These are phyloP conservation scores for Flaveria robusta DNA, from an alignment of 129 eudicot species.

Conservation along the genomic window DNA sequence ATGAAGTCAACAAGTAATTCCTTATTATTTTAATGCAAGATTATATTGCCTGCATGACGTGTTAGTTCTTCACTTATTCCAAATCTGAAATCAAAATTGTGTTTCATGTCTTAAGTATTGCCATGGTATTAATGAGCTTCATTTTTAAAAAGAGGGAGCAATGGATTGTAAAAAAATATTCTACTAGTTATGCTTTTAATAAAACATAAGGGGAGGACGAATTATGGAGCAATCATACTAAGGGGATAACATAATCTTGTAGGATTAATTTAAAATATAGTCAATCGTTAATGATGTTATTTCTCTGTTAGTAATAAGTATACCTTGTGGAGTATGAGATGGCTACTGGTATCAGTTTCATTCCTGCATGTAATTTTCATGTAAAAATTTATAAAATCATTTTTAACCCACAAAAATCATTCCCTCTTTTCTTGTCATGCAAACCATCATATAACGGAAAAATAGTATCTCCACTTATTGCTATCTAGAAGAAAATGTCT, in stretches of 20 bases:
- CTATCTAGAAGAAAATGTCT: not conserved
- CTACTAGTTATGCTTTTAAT: not conserved
- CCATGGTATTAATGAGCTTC: not conserved
- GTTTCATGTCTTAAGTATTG: not conserved
- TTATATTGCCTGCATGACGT: not conserved
- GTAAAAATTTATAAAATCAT: not conserved
- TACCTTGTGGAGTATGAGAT: not conserved
- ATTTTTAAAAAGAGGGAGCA: slow-evolving; percentile 9
- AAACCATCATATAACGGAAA: not conserved
- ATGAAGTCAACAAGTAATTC: not conserved
- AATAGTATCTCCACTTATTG: not conserved
- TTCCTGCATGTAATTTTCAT: slow-evolving; percentile 3
- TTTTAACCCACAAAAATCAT: not conserved
- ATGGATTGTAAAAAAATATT: not conserved
- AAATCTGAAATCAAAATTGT: not conserved
- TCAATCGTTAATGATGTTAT: not conserved
- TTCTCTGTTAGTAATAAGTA: not conserved
- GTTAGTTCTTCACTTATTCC: not conserved
- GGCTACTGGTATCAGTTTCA: not conserved
- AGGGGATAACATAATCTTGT: not conserved
- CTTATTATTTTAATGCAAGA: not conserved
- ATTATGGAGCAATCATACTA: not conserved
- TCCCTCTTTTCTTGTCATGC: not conserved
- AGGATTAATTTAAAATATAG: not conserved
- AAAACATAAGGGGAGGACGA: not conserved